Conservation (phyloP, 176 grass and related monocot genomes). For the Carex cristatella region DNA sequence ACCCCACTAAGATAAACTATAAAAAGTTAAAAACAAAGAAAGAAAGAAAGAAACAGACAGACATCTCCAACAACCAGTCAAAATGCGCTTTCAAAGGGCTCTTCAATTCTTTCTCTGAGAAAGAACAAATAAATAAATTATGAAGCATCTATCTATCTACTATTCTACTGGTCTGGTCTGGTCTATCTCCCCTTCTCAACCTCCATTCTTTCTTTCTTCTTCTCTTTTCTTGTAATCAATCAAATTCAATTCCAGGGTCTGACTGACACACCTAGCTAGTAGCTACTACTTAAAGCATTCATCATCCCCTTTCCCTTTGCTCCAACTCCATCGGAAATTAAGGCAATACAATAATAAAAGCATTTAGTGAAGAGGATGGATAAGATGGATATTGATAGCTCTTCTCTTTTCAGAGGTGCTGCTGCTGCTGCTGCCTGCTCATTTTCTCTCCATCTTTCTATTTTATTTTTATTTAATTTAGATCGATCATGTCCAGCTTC, state of each 20-base stretch:
- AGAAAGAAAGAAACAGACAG: background rate
- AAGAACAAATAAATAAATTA: background rate
- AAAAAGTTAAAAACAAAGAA: background rate
- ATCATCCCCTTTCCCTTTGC: background rate
- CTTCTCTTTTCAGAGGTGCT: constrained; percentile 26
- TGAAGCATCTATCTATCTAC: background rate
- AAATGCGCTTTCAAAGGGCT: background rate
- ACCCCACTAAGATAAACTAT: too few relatives aligned
- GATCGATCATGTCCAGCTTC: background rate
- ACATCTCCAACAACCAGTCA: constrained; percentile 32
- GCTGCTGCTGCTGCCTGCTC: too few relatives aligned
- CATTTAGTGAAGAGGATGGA: background rate
- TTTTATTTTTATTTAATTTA: background rate
- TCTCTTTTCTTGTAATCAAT: background rate
- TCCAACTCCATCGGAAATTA: too few relatives aligned
- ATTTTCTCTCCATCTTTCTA: background rate
- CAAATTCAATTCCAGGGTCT: background rate
- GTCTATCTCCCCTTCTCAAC: constrained; percentile 24
- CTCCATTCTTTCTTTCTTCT: constrained; percentile 2
- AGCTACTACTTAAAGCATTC: background rate
- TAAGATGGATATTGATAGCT: constrained; percentile 24
- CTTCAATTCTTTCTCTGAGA: background rate
- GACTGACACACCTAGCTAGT: background rate
- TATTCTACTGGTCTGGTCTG: background rate
- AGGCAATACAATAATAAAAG: background rate